Evolutionary conservation across 2,329 filamentous ascomycete genomes (phyloP), one percentile per base, ranked within the genome.

Genomic region (Colletotrichum sp.): DNA sequence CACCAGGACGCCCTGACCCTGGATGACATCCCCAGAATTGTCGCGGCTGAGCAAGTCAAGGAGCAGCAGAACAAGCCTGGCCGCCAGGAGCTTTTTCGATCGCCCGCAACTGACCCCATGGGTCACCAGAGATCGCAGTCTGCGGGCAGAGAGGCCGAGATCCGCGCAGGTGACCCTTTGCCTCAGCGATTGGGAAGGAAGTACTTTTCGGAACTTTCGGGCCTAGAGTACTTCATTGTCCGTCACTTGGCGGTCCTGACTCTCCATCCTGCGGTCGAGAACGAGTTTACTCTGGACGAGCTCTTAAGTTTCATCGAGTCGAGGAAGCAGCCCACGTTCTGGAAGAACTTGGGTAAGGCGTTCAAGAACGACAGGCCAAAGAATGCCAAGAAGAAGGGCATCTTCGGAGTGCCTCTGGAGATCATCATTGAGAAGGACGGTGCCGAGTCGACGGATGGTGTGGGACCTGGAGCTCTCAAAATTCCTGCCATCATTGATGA

Each of bases 321-420:
- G 4, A 93, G 95, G 81, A 98, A 98, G 79, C 89, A 90, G 77
- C 93, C 95, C 28, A 99, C 95, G 0, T 98, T 99, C 85, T 99
- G 97, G 97, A 97, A 96, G 84, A 98, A 98, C 80, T 96, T 99
- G 78, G 96, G 96, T 77, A 98, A 98, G 83, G 96, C 96, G 2
- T 98, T 99, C 85, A 97, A 96, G 84, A 95, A 95, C 79, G 94
- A 97, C 80, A 94, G 92, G 79, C 91, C 88, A 79, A 95, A 96
- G 83, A 90, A 86, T 36, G 90, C 92, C 79, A 98, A 98, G 87
- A 98, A 98, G 87, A 98, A 98, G 88, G 96, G 95, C 55, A 93
- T 98, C 28, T 99, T 99, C 82, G 95, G 96, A 52, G 94, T 99
- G 32, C 93, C 94, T 5, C 87, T 99, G 26, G 97, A 99, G 78